Evolutionary conservation across 352 stramenopile species (phyloP), one percentile per base, ranked within the genome.

Genomic region (Pythium grandisporangium): DNA sequence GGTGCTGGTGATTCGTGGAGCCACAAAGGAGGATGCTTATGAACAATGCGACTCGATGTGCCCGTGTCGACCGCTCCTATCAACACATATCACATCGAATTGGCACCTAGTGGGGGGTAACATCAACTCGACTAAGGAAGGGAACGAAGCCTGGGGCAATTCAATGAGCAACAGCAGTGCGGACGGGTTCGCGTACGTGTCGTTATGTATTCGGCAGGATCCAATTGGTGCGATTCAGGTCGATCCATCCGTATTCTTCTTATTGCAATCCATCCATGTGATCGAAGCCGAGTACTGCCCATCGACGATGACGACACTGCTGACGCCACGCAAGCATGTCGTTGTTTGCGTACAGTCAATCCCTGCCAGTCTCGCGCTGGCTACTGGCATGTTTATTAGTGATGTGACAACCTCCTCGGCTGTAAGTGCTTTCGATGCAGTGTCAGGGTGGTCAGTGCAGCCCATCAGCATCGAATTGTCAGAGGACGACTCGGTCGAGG

Each of bases 371-470:
- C 17, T 38, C 6, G 50, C 50, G 10, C 30, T 51, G 22, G 43
- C 42, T n/a, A 58, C 42, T 0, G 50, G 50, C 23, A 52, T 24
- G 19, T 58, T 49, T 39, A 37, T 58, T 14, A 58, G 51, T n/a
- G 34, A 45, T 30, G 29, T 58, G 12, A 37, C 24, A 17, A 35
- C 20, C 8, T 32, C 27, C 8, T 8, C 27, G 14, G 14, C 27
- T 0, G 8, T 32, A 14, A 8, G 27, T 32, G 8, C 27, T 14
- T 8, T n/a, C 20, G 11, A 19, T 10, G 14, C 17, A 13, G 19
- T 17, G 30, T 21, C 19, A n/a, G 39, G 22, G 10, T 55, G 48
- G 48, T 30, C 27, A 2, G 41, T 16, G 37, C 10, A 14, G 16
- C 11, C 14, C 16, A 55, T 27, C 11, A 42, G 40, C 26, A 24